Evolutionary conservation across 305 asterid species (phyloP), one percentile per base, ranked within the genome.

Genomic region (Fraxinus paxiana): DNA sequence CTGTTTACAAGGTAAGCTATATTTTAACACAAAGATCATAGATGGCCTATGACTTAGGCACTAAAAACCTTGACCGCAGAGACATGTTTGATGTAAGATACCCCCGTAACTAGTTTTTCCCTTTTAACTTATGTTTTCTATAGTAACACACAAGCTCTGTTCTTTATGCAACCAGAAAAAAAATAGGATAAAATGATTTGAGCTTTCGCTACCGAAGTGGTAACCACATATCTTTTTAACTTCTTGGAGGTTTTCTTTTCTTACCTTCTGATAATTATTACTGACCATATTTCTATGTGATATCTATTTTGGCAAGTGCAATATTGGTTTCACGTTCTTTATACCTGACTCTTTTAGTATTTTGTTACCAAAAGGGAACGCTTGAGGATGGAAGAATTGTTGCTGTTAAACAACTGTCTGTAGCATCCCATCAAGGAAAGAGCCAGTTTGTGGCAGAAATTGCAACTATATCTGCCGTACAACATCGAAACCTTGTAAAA

Each of bases 401-500:
- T 80, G 92, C 90, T 75, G 93, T 90, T 54, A 90, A 90, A 75
- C 87, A 87, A 81, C 82, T 90, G 35, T 86, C 89, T n/a, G 85
- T 87, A 28, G 86, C 87, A 28, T 90, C 92, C 70, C 87, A 70
- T 61, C 94, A 90, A 75, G 94, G 94, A 78, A 90, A 88, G 82
- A 88, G 89, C 37, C 91, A 90, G 85, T 90, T 90, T 80, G 84
- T 89, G 35, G 89, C 92, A 72, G 92, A 90, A 80, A 90, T 90
- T 76, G 92, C 94, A 6, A 82, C 91, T 46, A 87, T 89, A 77
- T 90, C 94, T 70, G 88, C 94, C 33, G 94, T 90, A 73, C 94
- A 90, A 17, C 92, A 89, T 75, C 88, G 90, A 20, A 89, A 90
- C 90, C 94, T 90, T 33, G 94, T 90, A 82, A 90, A 86, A 77